phyloP scores from a whole-genome alignment of 1,284 basidiomycete species.

The Polyporus tsugae region DNA sequence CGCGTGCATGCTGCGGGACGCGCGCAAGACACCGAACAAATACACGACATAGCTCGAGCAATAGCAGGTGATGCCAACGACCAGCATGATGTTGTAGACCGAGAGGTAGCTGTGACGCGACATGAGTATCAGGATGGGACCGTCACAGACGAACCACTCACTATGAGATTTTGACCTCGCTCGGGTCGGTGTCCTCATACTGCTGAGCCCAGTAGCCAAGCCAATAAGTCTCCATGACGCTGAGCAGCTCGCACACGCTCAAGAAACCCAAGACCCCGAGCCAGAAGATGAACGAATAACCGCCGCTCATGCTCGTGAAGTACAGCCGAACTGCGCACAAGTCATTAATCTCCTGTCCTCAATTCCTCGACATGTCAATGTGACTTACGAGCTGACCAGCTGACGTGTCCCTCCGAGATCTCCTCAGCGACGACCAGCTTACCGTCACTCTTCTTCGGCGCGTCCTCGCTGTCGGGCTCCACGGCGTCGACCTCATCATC shows the following conservation, averaged over 20 bases:
- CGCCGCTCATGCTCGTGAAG: constrained; percentile 42
- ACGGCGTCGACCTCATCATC: constrained; percentile 53
- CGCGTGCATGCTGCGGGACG: constrained; percentile 64
- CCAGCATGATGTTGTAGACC: constrained; percentile 50
- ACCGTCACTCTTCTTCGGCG: constrained; percentile 44
- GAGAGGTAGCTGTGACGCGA: constrained; percentile 48
- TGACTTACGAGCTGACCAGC: constrained; percentile 50
- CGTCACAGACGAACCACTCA: constrained; percentile 30
- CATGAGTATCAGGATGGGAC: neutral
- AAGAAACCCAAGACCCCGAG: constrained; percentile 37
- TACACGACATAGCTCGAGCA: constrained; percentile 42
- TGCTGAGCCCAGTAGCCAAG: constrained; percentile 39
- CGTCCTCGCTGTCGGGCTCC: constrained; percentile 37
- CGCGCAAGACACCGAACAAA: constrained; percentile 52
- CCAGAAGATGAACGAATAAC: constrained; percentile 44
- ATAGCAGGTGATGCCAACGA: constrained; percentile 38
- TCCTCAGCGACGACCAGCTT: constrained; percentile 68
- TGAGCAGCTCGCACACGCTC: constrained; percentile 34
- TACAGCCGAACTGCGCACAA: constrained; percentile 39
- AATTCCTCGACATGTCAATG: neutral
- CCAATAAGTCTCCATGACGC: constrained; percentile 35
- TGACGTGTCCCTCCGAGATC: constrained; percentile 63
- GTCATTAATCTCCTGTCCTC: neutral
- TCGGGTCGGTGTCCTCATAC: constrained; percentile 40
- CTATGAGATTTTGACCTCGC: constrained; percentile 41